Evolutionary conservation across 2,329 filamentous ascomycete genomes (phyloP).

Genomic region (Aspergillus proliferans): DNA sequence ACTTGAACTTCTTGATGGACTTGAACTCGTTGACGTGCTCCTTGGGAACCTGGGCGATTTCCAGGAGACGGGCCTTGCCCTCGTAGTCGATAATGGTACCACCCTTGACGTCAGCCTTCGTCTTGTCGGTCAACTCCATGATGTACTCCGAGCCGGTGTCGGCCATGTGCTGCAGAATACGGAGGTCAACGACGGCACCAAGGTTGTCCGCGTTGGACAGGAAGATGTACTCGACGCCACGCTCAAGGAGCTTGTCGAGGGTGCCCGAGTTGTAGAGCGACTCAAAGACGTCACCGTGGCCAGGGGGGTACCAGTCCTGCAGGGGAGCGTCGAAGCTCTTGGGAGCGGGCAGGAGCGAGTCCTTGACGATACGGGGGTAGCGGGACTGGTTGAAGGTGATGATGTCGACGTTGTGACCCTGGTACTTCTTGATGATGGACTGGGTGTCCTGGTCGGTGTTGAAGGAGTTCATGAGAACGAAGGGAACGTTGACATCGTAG

Average conservation of each 20-base stretch:
- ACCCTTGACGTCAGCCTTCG: constrained; percentile 99
- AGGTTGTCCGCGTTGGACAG: constrained; percentile 98
- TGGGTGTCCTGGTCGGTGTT: constrained; percentile 98
- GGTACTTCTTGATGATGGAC: constrained; percentile 99
- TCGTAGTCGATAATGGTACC: constrained; percentile 99
- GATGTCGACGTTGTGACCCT: constrained; percentile 99
- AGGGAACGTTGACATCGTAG: constrained; percentile 93
- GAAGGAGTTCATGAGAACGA: constrained; percentile 99
- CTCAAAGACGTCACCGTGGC: constrained; percentile 99
- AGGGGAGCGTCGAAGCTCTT: constrained; percentile 83
- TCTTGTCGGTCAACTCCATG: constrained; percentile 99
- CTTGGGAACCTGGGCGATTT: constrained; percentile 99
- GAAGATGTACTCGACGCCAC: constrained; percentile 97
- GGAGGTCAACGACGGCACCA: constrained; percentile 93
- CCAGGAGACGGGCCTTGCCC: constrained; percentile 88
- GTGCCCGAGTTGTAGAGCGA: constrained; percentile 99
- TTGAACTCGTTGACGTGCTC: constrained; percentile 99
- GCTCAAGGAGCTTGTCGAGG: constrained; percentile 89
- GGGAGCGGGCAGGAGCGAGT: constrained; percentile 91
- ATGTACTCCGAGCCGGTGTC: constrained; percentile 97
- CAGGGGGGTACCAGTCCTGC: constrained; percentile 96
- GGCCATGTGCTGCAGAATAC: constrained; percentile 98
- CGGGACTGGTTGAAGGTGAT: constrained; percentile 99
- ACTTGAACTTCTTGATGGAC: constrained; percentile 99
- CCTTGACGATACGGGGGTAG: constrained; percentile 96